phyloP scores from a whole-genome alignment of 2,329 filamentous ascomycete genomes.

The Furcasterigmium sp. region DNA sequence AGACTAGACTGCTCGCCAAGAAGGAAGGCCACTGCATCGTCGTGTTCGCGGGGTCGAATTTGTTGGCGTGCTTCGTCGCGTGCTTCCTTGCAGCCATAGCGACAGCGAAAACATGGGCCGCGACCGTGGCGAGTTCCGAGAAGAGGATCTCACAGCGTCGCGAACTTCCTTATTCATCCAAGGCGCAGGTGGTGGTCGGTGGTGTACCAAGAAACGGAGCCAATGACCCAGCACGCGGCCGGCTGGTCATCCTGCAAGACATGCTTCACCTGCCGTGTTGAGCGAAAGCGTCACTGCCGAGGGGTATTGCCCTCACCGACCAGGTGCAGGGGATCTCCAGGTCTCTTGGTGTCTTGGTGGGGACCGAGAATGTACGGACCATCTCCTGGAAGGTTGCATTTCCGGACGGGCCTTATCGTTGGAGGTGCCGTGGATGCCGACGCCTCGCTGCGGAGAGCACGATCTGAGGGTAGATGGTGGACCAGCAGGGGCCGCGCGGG shows the following conservation, averaged over 20 bases:
- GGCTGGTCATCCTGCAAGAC: not conserved
- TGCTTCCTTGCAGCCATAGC: not conserved
- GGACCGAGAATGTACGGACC: too few relatives aligned
- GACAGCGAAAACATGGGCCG: not conserved
- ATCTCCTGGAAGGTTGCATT: too few relatives aligned
- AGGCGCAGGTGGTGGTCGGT: not conserved
- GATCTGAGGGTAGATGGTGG: too few relatives aligned
- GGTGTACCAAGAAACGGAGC: not conserved
- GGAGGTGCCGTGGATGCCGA: too few relatives aligned
- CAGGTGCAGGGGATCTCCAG: not conserved
- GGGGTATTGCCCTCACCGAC: not conserved
- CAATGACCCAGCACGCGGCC: slow-evolving; percentile 1
- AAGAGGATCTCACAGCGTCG: not conserved
- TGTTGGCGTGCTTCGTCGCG: not conserved
- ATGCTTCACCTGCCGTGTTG: slow-evolving; percentile 3
- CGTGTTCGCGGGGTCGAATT: not conserved
- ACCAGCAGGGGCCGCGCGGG: too few relatives aligned
- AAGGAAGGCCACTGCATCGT: too few relatives aligned
- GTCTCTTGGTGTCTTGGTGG: too few relatives aligned
- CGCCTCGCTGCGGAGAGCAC: too few relatives aligned
- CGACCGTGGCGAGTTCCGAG: not conserved
- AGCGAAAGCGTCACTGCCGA: slow-evolving; percentile 1
- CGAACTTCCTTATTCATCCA: not conserved
- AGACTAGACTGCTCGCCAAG: too few relatives aligned
- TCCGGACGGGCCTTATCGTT: too few relatives aligned